Evolutionary conservation across 805 yeast species (phyloP).

Genomic region (Phaffomyces antillensis): DNA sequence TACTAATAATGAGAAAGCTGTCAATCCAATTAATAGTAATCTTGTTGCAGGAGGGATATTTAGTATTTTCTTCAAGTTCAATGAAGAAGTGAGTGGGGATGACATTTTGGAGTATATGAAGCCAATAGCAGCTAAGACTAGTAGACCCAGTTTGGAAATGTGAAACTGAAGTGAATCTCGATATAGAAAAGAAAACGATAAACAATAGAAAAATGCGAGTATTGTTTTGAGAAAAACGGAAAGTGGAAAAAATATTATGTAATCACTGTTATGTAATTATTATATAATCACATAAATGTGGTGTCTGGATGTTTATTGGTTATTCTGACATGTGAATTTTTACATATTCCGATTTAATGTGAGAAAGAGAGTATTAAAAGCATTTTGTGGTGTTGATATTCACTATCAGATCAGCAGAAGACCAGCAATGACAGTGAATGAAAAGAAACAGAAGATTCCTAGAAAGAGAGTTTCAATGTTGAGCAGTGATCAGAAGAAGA

Average conservation of each 20-base stretch:
- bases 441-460: background rate
- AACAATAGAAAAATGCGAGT: too few relatives aligned
- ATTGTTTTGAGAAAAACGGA: too few relatives aligned
- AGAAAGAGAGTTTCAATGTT: slow-evolving; percentile 17
- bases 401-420: too few relatives aligned
- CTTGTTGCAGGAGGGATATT: slow-evolving; percentile 42
- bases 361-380: too few relatives aligned
- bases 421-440: background rate
- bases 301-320: background rate
- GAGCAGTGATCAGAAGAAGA: slow-evolving; percentile 37
- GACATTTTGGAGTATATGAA: slow-evolving; percentile 20
- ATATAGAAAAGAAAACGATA: background rate
- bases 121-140: slow-evolving; percentile 17
- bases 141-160: slow-evolving; percentile 17
- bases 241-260: too few relatives aligned
- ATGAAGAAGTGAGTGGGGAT: slow-evolving; percentile 14
- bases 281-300: background rate
- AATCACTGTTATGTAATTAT: too few relatives aligned
- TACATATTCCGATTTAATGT: too few relatives aligned
- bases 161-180: background rate
- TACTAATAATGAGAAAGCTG: slow-evolving; percentile 33
- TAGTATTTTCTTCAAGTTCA: slow-evolving; percentile 16
- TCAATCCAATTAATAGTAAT: slow-evolving; percentile 33
- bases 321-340: too few relatives aligned
- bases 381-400: too few relatives aligned